These are phyloP conservation scores for Vinca minor DNA, from an alignment of 257 asterid genomes.

Conservation along the genomic window DNA sequence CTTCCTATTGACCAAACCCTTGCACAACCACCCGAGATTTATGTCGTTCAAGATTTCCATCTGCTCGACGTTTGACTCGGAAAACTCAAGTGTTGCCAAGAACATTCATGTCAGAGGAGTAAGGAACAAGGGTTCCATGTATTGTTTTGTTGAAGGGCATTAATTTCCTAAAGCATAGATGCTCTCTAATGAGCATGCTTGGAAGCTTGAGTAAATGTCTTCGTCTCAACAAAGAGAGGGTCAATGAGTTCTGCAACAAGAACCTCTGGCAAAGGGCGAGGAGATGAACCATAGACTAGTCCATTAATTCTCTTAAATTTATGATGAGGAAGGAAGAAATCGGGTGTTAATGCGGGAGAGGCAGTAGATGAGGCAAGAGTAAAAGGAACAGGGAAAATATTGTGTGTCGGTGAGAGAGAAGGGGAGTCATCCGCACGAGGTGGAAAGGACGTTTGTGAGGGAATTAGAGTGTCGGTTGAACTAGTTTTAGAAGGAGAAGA, in stretches of 20 bases:
- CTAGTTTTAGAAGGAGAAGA: background rate
- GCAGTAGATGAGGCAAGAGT: background rate
- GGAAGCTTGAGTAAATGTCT: background rate
- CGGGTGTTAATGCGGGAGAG: too few species aligned
- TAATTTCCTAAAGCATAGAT: too few species aligned
- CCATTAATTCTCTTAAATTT: too few species aligned
- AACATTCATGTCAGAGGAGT: background rate
- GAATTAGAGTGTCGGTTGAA: background rate
- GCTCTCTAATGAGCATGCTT: background rate
- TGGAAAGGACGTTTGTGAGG: background rate
- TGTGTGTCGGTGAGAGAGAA: too few species aligned
- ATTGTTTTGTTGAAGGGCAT: too few species aligned
- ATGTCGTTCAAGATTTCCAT: background rate
- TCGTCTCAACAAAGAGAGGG: background rate
- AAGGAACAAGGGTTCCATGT: too few species aligned
- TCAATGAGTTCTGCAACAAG: background rate
- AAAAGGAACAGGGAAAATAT: background rate
- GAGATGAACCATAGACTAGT: too few species aligned
- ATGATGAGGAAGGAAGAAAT: too few species aligned
- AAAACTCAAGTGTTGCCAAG: background rate
- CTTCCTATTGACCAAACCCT: background rate
- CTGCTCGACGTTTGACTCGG: background rate
- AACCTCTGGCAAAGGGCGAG: too few species aligned
- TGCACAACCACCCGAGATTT: too few species aligned
- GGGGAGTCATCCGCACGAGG: background rate